Evolutionary conservation across 1,139 yeast species (phyloP), one percentile per base, ranked within the genome.

Genomic region (Debaryomyces fabryi): DNA sequence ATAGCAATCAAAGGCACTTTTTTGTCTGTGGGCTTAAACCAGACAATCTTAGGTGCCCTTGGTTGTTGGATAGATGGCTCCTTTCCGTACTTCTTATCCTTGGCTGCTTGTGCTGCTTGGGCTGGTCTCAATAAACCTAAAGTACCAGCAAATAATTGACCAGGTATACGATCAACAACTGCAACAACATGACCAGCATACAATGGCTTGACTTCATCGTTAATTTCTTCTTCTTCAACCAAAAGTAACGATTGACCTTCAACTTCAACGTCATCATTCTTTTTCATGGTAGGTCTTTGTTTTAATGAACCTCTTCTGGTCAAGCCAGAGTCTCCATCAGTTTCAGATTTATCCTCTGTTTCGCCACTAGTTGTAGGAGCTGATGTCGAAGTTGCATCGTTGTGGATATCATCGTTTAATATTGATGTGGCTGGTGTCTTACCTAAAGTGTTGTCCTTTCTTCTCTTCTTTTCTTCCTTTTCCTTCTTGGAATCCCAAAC

Each of bases 151-250:
- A 93, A 93, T 54, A 92, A 77, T 68, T 93, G 99, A 16, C 98
- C 98, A 0, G 98, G 97, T 51, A 93, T 91, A 66, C 99, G 86
- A 65, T 93, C 99, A 58, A 93, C 88, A 20, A 93, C 97, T 0
- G 99, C 99, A 52, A 93, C 98, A 50, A 93, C 96, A 63, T 93
- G 99, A 33, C 99, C 99, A 2, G 99, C 98, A 62, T 93, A 93
- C 48, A 93, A 76, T 8, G 99, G 99, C 66, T 89, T 92, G 56
- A 85, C 83, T 44, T 89, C 96, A 64, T 93, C 98, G 62, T 87
- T 90, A 56, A 91, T 87, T 65, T 92, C 97, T 63, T 93, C 98
- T 65, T 93, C 99, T 69, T 93, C 99, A 16, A 88, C 96, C 51
- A 93, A 75, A 44, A 93, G 73, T 54, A 93, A 76, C 1, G 96